Base-by-base conservation (phyloP, 129 eudicot genomes). In the Pittosporum tobira region DNA sequence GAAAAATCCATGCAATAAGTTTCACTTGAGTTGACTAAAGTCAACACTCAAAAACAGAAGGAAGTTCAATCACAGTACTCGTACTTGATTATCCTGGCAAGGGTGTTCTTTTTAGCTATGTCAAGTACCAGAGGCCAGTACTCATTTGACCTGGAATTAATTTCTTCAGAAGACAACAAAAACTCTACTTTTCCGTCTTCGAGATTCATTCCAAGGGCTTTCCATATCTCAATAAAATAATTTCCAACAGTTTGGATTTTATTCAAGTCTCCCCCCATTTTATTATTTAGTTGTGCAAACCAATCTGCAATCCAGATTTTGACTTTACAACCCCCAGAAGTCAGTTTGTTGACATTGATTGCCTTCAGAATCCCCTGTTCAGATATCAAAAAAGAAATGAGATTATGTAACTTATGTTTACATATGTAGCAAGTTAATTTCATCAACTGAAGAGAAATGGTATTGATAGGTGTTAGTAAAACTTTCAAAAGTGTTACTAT, bases 91-190 rank as follows among this genome's bases (percentile, higher is more conserved):
- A 89, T 81, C 67, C 95, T 75, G 0, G 93, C 76, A 67, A 89
- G 86, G 53, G 78, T 89, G 77, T 89, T 89, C 72, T 51, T 79
- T 62, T 88, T 48, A 45, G 95, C 97, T 49, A 85, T 89, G 68
- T 85, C 97, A 93, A 82, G 76, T n/a, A 90, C 95, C 45, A 82
- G 62, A 29, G 97, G 95, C 95, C 95, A 90, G 66, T 90, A 85
- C 59, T 90, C 94, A 44, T 77, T 73, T 59, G 94, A 79, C 49
- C 82, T 65, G 14, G 94, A 65, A 53, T 85, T 85, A 59, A 85
- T 85, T 69, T 82, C 95, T 45, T 80, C 59, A 0, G 95, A 90
- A 57, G 95, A 90, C 84, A 93, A 82, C 25, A 90, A 16, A 62
- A 90, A 85, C 61, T 90, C 97, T 1, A 90, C 95, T 27, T 82